Base-by-base conservation (phyloP, 495 filamentous ascomycete species). In the Elaphomyces granulatus region DNA sequence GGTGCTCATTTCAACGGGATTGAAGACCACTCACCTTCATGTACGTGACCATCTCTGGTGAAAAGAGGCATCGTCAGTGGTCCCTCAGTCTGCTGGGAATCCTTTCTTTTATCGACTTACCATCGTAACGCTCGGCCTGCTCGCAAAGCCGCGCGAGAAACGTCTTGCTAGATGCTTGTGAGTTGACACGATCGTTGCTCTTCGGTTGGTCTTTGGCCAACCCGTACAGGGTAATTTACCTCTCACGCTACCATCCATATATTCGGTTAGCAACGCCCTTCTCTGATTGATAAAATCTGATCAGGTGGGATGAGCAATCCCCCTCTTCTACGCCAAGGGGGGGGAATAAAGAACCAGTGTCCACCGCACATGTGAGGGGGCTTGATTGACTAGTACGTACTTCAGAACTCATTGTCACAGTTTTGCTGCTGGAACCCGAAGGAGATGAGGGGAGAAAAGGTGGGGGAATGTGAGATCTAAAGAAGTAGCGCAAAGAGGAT, bases 111-210 rank as follows among this genome's bases (percentile, higher is more conserved):
- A 15, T 36, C 32, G 38, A 58, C 80, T 66, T 68, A 85, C 80
- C 90, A 85, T 99, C 90, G 64, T 99, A 99, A 62, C 90, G 90
- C 77, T 99, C 90, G 58, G 90, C 90, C 80, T 99, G 90, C 83
- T 99, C 90, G 75, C 90, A 96, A 60, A 99, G 85, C 72, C 90
- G 79, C 59, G 90, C 90, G 61, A 99, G 85, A 75, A 99, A 99
- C 54, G 90, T 99, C 81, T 99, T 96, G 83, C 92, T 98, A 65
- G 56, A 61, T 46, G 48, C 57, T 45, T 12, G 60, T 56, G 32
- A 50, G 37, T 38, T 50, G 50, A 61, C 51, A 60, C 56, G 59
- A 36, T 36, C 49, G 45, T 42, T 43, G 45, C 35, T 37, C 20
- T 37, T 38, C n/a, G n/a, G n/a, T n/a, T n/a, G n/a, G n/a, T 49